phyloP scores from a whole-genome alignment of 2,329 filamentous ascomycete genomes.

The Plectosphaerella plurivora region DNA sequence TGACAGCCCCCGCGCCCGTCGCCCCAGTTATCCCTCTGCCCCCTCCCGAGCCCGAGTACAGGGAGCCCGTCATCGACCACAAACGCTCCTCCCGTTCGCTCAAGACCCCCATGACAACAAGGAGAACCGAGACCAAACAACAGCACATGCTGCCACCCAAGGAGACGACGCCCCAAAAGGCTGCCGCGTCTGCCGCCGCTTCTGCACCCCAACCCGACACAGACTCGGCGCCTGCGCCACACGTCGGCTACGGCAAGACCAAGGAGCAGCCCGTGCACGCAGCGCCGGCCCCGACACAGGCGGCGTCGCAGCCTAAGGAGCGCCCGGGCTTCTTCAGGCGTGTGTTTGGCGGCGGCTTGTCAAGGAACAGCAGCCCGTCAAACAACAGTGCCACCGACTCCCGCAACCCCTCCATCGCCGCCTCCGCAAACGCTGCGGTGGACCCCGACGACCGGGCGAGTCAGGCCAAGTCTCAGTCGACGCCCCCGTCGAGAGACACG shows the following conservation, averaged over 20 bases:
- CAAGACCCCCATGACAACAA: constrained; percentile 7
- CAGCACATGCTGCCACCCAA: background rate
- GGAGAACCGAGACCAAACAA: constrained; percentile 1
- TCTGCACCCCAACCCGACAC: constrained; percentile 30
- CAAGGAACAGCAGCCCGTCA: background rate
- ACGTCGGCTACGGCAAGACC: constrained; percentile 54
- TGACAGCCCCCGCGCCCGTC: constrained; percentile 11
- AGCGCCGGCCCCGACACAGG: constrained; percentile 45
- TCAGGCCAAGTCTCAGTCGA: constrained; percentile 41
- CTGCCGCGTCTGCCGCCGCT: constrained; percentile 30
- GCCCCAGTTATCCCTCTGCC: constrained; percentile 22
- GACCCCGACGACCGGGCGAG: constrained; percentile 33
- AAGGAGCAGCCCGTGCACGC: constrained; percentile 44
- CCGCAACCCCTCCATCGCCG: constrained; percentile 18
- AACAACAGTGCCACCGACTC: constrained; percentile 1
- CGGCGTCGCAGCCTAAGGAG: constrained; percentile 53
- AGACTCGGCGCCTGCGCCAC: constrained; percentile 53
- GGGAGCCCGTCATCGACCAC: constrained; percentile 2
- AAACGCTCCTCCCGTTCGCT: constrained; percentile 4
- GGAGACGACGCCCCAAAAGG: constrained; percentile 20
- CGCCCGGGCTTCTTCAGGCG: constrained; percentile 87
- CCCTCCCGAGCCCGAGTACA: constrained; percentile 11
- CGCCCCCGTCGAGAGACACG: constrained; percentile 45
- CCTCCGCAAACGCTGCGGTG: constrained; percentile 25
- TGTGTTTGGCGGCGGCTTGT: constrained; percentile 60